A percentile compares a stretch with the other conserved stretches of the same genome.
Conservation (phyloP, 176 grass and related monocot genomes). For the Dendrocalamus sinicus region DNA sequence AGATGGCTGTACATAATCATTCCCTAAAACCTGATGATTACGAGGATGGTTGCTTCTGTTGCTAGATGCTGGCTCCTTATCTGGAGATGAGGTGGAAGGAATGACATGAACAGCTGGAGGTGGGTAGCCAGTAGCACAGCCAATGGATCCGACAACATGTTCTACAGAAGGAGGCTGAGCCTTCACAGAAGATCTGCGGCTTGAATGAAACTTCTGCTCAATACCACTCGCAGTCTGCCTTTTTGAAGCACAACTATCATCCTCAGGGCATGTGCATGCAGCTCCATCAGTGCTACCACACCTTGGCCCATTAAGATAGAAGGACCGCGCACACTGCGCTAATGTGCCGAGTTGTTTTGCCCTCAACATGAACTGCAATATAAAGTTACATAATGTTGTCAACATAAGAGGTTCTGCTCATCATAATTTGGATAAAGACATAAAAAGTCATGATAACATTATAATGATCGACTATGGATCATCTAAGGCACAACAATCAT, state of each 20-base stretch:
- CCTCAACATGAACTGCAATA: conserved; percentile 89
- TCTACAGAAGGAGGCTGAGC: conserved; percentile 44
- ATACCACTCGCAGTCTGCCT: conserved; percentile 49
- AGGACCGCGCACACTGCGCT: conserved; percentile 84
- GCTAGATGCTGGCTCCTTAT: conserved; percentile 43
- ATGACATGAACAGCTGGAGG: conserved; percentile 43
- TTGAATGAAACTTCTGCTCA: conserved; percentile 44
- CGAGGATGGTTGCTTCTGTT: conserved; percentile 40
- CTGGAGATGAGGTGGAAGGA: conserved; percentile 48
- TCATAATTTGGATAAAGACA: neutral
- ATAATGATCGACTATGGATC: neutral
- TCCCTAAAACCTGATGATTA: conserved; percentile 40
- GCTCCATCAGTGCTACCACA: conserved; percentile 73
- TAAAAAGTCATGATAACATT: neutral
- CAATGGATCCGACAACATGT: conserved; percentile 54
- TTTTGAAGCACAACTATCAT: conserved; percentile 70
- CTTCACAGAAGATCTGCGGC: conserved; percentile 50
- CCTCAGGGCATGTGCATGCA: conserved; percentile 78
- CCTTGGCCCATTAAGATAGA: conserved; percentile 88
- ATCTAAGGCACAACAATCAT: conserved; percentile 8
- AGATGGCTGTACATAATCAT: conserved; percentile 49
- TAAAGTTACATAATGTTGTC: conserved; percentile 27
- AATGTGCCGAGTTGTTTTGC: conserved; percentile 88
- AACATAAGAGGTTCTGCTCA: neutral
- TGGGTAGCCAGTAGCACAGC: conserved; percentile 32